These are phyloP conservation scores for Cronartium ribicola DNA, from an alignment of 1,284 basidiomycete species.

Conservation along the genomic window DNA sequence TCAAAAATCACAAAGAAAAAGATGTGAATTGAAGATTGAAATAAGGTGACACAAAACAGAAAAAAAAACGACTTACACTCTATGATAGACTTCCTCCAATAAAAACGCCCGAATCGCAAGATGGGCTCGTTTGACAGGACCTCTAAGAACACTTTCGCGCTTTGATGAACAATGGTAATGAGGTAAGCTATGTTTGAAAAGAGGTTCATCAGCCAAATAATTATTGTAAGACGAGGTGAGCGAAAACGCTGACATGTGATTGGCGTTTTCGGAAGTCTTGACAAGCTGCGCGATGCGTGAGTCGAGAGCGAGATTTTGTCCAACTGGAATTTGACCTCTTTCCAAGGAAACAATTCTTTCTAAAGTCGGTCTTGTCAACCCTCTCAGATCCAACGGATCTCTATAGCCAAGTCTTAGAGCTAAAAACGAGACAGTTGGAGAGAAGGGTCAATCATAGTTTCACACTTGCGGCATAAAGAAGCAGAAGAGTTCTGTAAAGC, in stretches of 20 bases:
- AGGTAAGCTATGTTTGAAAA: constrained; percentile 56
- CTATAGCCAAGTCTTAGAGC: constrained; percentile 63
- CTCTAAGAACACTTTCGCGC: constrained; percentile 50
- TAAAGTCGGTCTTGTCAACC: constrained; percentile 29
- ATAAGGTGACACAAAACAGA: neutral
- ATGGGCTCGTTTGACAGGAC: constrained; percentile 50
- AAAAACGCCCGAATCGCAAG: constrained; percentile 57
- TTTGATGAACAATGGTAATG: constrained; percentile 61
- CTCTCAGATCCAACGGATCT: constrained; percentile 51
- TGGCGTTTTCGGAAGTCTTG: constrained; percentile 38
- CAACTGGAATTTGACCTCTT: constrained; percentile 15
- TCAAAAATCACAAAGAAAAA: neutral
- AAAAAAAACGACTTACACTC: constrained; percentile 52
- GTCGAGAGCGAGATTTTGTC: constrained; percentile 20
- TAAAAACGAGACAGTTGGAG: constrained; percentile 41
- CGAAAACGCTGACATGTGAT: constrained; percentile 40
- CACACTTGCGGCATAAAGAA: neutral
- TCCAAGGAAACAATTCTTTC: constrained; percentile 42
- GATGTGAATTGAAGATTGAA: neutral
- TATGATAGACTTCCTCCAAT: constrained; percentile 61
- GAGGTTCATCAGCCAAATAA: constrained; percentile 1
- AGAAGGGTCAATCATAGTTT: neutral
- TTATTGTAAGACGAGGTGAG: neutral
- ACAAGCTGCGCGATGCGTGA: constrained; percentile 26
- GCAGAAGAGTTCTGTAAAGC: neutral